Base-by-base conservation (phyloP, 257 asterid genomes). In the Nicotiana undulata region DNA sequence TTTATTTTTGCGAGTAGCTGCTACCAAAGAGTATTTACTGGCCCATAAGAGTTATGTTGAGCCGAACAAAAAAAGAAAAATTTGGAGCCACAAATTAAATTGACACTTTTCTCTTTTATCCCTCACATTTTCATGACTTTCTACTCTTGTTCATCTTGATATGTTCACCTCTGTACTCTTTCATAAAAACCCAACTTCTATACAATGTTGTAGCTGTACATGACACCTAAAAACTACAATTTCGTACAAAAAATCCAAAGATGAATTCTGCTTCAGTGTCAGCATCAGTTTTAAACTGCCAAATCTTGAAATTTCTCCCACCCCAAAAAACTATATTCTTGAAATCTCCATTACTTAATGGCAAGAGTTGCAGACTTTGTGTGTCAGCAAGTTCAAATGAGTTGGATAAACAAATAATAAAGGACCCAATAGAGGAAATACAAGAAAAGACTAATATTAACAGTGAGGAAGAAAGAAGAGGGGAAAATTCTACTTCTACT, bases 361-460 rank as follows among this genome's bases (percentile, higher is more conserved):
- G 77, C 81, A 88, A 37, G 49, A 76, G 82, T 65, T 82, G 89
- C 84, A 85, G 86, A 85, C 65, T 87, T 22, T 82, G 61, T 49
- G 79, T 74, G 51, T 74, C 40, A 34, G 91, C 94, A n/a, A 86
- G 86, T 72, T 85, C 97, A 34, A 88, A 89, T 81, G 97, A 87
- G 65, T 76, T 86, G 81, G 88, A 90, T 78, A 75, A 83, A 10
- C 84, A 81, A 40, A 76, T 84, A 16, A 85, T 81, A 3, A 63
- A 79, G 61, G 77, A 79, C 80, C 72, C 85, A 79, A 56, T 70
- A 5, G 88, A 86, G 78, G 87, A 82, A 63, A 86, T 84, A 60
- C 44, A 85, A 40, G 84, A 60, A 29, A 80, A 82, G 7, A 26
- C 29, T 9, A 55, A 52, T 49, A 20, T 65, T 6, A 74, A 74